Conservation (phyloP, 1,139 yeast species). For the Tardiomyces blankii region DNA sequence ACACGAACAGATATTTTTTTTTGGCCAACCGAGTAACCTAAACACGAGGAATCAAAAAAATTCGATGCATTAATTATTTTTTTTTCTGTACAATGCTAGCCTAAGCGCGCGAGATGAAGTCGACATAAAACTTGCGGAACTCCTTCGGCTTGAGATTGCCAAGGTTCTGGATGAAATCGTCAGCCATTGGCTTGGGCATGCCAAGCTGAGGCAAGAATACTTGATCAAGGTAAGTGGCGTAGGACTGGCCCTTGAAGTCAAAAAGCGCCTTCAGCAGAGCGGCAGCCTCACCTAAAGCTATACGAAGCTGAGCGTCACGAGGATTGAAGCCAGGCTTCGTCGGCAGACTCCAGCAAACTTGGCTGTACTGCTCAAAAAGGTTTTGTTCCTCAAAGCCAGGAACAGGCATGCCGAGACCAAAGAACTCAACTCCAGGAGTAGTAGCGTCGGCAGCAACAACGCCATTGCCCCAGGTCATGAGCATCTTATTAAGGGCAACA, state of each 20-base stretch:
- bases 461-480: slow-evolving; percentile 60
- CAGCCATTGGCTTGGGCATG: slow-evolving; percentile 17
- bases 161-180: slow-evolving; percentile 18
- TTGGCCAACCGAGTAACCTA: no score
- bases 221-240: slow-evolving; percentile 16
- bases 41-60: no score
- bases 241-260: slow-evolving; percentile 23
- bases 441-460: slow-evolving; percentile 39
- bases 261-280: slow-evolving; percentile 55
- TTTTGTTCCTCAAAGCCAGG: slow-evolving; percentile 54
- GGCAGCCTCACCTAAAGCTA: slow-evolving; percentile 66
- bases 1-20: no score
- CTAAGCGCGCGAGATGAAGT: slow-evolving; percentile 1
- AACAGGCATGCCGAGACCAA: slow-evolving; percentile 45
- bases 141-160: slow-evolving; percentile 16
- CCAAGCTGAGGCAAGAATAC: slow-evolving; percentile 21
- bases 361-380: slow-evolving; percentile 54
- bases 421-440: slow-evolving; percentile 26
- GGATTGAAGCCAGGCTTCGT: slow-evolving; percentile 58
- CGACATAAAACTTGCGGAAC: slow-evolving; percentile 20
- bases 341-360: slow-evolving; percentile 68
- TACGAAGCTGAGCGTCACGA: slow-evolving; percentile 69
- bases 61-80: neutral
- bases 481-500: slow-evolving; percentile 55
- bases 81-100: neutral